Percentiles rank a stretch among this genome's conserved stretches.
Evolutionary conservation across 305 asterid genomes (phyloP).

Genomic region (Ajuga reptans): DNA sequence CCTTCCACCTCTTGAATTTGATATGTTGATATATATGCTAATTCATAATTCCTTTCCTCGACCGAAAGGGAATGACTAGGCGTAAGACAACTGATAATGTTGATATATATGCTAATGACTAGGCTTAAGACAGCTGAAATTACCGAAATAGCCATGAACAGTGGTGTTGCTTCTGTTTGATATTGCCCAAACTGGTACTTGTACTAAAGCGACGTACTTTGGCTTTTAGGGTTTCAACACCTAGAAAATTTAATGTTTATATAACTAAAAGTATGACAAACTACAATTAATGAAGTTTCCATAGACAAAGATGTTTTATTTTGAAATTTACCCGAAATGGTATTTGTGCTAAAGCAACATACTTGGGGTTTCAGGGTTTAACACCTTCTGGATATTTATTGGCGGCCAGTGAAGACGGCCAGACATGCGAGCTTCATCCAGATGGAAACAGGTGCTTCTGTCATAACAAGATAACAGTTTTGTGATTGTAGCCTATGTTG

Average conservation of each 20-base stretch:
- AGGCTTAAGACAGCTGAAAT: too few species aligned
- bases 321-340: neutral
- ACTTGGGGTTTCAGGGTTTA: slow-evolving; percentile 52
- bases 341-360: slow-evolving; percentile 9
- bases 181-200: neutral
- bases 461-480: neutral
- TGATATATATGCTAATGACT: neutral
- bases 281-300: neutral
- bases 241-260: neutral
- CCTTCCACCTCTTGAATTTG: slow-evolving; percentile 1
- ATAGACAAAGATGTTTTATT: neutral
- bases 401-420: slow-evolving; percentile 69
- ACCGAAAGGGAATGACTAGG: too few species aligned
- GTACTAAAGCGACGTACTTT: slow-evolving; percentile 11
- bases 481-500: neutral
- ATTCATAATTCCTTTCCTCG: too few species aligned
- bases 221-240: slow-evolving; percentile 57
- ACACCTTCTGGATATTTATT: slow-evolving; percentile 66
- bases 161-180: too few species aligned
- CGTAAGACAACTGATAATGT: too few species aligned
- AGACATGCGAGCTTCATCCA: slow-evolving; percentile 84
- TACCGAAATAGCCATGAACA: too few species aligned
- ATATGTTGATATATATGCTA: neutral
- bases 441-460: slow-evolving; percentile 81
- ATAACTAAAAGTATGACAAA: neutral